Evolutionary conservation across 2,329 filamentous ascomycete genomes (phyloP).

Genomic region (Aspergillus neoniger): DNA sequence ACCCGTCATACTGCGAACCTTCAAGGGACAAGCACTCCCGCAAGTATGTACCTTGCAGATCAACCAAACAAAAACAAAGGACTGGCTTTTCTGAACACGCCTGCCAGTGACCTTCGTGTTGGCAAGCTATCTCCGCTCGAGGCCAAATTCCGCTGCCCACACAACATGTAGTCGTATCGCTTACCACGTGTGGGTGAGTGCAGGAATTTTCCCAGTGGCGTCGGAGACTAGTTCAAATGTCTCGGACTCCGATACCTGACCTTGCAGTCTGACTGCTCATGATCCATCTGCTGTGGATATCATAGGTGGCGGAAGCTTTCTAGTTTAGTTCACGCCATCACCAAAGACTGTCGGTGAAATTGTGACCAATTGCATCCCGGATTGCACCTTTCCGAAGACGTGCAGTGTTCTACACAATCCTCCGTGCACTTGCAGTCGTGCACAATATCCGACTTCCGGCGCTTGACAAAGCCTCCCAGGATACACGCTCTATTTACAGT

Average conservation of each 20-base stretch:
- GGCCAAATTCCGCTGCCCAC: neutral
- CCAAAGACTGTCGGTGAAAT: neutral
- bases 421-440: too few relatives aligned
- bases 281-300: neutral
- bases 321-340: neutral
- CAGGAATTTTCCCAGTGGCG: constrained; percentile 10
- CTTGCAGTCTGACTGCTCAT: neutral
- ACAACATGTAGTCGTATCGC: neutral
- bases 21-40: neutral
- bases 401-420: neutral
- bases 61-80: neutral
- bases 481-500: neutral
- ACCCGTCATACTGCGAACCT: neutral
- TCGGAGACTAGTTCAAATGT: constrained; percentile 12
- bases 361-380: neutral
- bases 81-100: neutral
- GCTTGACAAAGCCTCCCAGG: neutral
- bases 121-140: neutral
- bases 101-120: neutral
- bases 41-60: neutral
- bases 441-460: neutral
- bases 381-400: neutral
- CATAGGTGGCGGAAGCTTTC: neutral
- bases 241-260: constrained; percentile 10
- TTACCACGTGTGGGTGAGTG: constrained; percentile 4